Evolutionary conservation across 306 rosid species (phyloP).

Genomic region (Vicia villosa): DNA sequence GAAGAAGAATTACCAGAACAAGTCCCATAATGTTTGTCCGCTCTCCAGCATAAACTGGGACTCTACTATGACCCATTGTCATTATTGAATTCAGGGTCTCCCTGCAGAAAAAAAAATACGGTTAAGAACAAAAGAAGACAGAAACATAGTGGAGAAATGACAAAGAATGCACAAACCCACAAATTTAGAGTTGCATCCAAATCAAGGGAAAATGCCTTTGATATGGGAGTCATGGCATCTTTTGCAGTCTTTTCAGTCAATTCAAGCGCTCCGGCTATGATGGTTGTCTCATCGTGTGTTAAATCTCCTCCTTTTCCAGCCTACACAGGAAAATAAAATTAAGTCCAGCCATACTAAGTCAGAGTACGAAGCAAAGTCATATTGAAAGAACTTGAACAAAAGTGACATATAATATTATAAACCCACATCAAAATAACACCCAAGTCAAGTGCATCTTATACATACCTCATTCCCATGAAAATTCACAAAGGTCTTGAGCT

Average conservation of each 20-base stretch:
- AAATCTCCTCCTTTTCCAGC: constrained; percentile 99
- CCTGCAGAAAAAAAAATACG: constrained; percentile 50
- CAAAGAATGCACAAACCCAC: constrained; percentile 66
- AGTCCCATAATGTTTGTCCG: constrained; percentile 85
- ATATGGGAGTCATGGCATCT: constrained; percentile 97
- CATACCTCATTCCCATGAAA: constrained; percentile 98
- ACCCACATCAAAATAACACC: no score
- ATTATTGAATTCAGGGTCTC: constrained; percentile 82
- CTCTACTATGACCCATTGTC: constrained; percentile 95
- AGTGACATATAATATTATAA: no score
- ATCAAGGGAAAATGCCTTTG: constrained; percentile 96
- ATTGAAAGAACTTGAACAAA: no score
- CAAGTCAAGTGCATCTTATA: no score
- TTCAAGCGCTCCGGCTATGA: constrained; percentile 95
- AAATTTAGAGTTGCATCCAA: constrained; percentile 86
- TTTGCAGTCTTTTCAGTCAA: constrained; percentile 95
- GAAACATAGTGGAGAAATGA: constrained; percentile 34
- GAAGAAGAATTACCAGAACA: constrained; percentile 71
- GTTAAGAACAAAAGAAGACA: constrained; percentile 40
- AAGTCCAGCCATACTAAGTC: constrained; percentile 22
- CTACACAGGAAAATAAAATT: constrained; percentile 49
- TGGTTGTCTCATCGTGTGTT: constrained; percentile 97
- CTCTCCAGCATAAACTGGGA: constrained; percentile 82
- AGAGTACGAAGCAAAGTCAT: constrained; percentile 32
- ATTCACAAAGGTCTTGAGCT: constrained; percentile 91